phyloP scores from a whole-genome alignment of 1,284 basidiomycete genomes.

The Cryptococcus sp. region DNA sequence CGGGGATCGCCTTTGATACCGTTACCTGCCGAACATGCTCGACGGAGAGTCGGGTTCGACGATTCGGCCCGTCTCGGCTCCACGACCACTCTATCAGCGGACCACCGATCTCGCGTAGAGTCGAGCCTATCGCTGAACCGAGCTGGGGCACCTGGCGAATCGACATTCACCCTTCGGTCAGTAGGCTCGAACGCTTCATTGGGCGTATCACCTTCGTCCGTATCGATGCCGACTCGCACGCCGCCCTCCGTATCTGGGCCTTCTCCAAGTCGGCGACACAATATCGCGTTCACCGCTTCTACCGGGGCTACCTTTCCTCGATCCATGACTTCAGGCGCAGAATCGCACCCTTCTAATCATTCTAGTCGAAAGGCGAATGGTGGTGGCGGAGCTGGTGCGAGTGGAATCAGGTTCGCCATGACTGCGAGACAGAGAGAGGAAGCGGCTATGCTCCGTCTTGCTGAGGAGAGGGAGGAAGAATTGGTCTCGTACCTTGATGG shows the following conservation, averaged over 20 bases:
- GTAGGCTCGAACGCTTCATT: slow-evolving; percentile 32
- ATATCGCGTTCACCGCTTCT: background rate
- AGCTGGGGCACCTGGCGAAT: slow-evolving; percentile 27
- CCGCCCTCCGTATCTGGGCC: slow-evolving; percentile 23
- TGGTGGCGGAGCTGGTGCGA: slow-evolving; percentile 7
- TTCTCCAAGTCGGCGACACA: slow-evolving; percentile 11
- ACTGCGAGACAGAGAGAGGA: slow-evolving; percentile 27
- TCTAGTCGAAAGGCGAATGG: slow-evolving; percentile 12
- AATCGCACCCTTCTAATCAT: slow-evolving; percentile 16
- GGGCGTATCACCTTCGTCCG: slow-evolving; percentile 36
- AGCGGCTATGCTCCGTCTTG: slow-evolving; percentile 14
- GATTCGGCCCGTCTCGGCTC: slow-evolving; percentile 22
- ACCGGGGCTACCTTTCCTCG: slow-evolving; percentile 4
- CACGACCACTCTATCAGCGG: slow-evolving; percentile 13
- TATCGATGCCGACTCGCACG: slow-evolving; percentile 18
- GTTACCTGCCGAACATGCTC: slow-evolving; percentile 10
- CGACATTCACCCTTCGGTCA: slow-evolving; percentile 43
- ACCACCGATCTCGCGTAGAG: slow-evolving; percentile 6
- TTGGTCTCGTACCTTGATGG: slow-evolving; percentile 73
- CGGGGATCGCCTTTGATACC: slow-evolving; percentile 27
- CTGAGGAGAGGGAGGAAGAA: slow-evolving; percentile 52
- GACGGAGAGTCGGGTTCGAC: slow-evolving; percentile 36
- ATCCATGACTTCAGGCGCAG: slow-evolving; percentile 11
- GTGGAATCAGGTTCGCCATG: slow-evolving; percentile 17
- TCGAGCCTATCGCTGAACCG: slow-evolving; percentile 8